These are phyloP conservation scores for Phellopilus nigrolimitatus DNA, from an alignment of 1,284 basidiomycete genomes.

Conservation along the genomic window DNA sequence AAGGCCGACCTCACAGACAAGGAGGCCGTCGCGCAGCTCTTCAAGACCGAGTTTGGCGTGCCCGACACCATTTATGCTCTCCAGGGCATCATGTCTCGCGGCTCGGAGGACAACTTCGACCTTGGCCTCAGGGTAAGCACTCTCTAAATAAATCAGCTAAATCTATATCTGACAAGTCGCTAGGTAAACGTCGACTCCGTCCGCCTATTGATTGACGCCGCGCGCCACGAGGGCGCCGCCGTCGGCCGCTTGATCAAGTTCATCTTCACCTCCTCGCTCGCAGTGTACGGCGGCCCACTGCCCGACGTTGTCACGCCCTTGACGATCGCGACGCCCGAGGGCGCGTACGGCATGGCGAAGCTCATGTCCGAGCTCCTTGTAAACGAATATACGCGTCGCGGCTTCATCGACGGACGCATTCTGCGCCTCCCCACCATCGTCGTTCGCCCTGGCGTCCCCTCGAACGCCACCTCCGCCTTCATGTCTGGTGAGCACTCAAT, in stretches of 20 bases:
- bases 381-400: slow-evolving; percentile 61
- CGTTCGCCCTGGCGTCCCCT: slow-evolving; percentile 52
- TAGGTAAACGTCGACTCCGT: slow-evolving; percentile 62
- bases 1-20: slow-evolving; percentile 48
- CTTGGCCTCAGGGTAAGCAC: slow-evolving; percentile 44
- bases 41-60: slow-evolving; percentile 37
- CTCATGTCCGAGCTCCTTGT: slow-evolving; percentile 55
- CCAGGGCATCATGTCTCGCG: slow-evolving; percentile 68
- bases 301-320: slow-evolving; percentile 45
- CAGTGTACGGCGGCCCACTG: slow-evolving; percentile 61
- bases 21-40: slow-evolving; percentile 36
- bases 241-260: slow-evolving; percentile 40
- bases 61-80: slow-evolving; percentile 52
- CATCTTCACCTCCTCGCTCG: slow-evolving; percentile 57
- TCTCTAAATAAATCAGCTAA: not conserved
- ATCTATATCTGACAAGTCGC: not conserved
- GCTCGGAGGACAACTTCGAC: slow-evolving; percentile 60
- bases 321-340: slow-evolving; percentile 52
- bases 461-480: slow-evolving; percentile 55
- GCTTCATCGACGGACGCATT: slow-evolving; percentile 57
- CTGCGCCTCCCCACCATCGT: slow-evolving; percentile 59
- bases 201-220: slow-evolving; percentile 44
- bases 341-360: slow-evolving; percentile 57
- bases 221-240: slow-evolving; percentile 37
- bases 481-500: slow-evolving; percentile 39